These are phyloP conservation scores for Loxodes magnus DNA, from an alignment of 73 alveolate genomes.

Conservation along the genomic window DNA sequence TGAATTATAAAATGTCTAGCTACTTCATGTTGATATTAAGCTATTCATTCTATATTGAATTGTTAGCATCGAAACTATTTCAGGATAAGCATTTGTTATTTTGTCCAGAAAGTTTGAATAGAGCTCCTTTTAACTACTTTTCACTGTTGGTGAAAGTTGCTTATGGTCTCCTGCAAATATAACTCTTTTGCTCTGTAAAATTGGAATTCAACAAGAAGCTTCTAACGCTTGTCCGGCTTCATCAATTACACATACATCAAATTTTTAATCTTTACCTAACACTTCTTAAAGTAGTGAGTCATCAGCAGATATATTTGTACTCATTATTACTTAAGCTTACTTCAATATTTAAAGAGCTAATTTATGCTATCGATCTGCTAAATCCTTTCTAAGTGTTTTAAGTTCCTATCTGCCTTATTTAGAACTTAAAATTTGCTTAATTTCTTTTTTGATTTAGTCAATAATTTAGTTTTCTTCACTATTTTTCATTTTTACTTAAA, in stretches of 20 bases:
- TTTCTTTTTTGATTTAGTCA: conserved; percentile 43
- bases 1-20: conserved; percentile 77
- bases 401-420: conserved; percentile 40
- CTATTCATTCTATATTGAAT: conserved; percentile 94
- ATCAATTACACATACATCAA: conserved; percentile 91
- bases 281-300: conserved; percentile 34
- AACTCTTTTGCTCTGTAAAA: conserved; percentile 76
- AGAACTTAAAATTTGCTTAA: conserved; percentile 27
- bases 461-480: conserved; percentile 19
- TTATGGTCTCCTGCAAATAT: conserved; percentile 98
- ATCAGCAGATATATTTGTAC: conserved; percentile 33
- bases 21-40: conserved; percentile 87
- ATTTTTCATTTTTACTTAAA: conserved; percentile 54
- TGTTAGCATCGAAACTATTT: conserved; percentile 42
- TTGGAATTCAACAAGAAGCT: conserved; percentile 93
- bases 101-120: conserved; percentile 83
- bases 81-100: conserved; percentile 49
- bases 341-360: conserved; percentile 21
- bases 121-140: conserved; percentile 74
- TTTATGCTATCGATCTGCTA: conserved; percentile 6
- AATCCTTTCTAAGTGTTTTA: conserved; percentile 19
- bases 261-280: conserved; percentile 40
- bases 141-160: conserved; percentile 94
- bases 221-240: conserved; percentile 98
- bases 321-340: conserved; percentile 6